A percentile compares a stretch with the other conserved stretches of the same genome.
Conservation (phyloP, 2,329 filamentous ascomycete genomes). For the Paecilomyces formosus region DNA sequence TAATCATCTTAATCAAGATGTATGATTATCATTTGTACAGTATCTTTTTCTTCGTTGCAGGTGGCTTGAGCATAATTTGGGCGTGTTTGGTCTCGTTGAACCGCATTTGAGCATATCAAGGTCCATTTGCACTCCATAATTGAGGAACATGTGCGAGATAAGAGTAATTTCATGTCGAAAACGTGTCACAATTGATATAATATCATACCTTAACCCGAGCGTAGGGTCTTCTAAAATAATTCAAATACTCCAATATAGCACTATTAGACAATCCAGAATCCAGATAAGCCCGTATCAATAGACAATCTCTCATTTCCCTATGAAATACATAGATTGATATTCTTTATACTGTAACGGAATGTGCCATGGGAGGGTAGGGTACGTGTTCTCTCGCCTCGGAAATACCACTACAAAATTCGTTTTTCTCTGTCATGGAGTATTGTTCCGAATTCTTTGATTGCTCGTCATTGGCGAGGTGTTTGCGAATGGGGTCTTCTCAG, state of each 20-base stretch:
- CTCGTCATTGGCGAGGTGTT: not conserved
- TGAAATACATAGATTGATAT: not conserved
- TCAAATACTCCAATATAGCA: too few relatives aligned
- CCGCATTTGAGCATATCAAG: not conserved
- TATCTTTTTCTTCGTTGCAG: not conserved
- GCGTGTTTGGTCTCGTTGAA: not conserved
- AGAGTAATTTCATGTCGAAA: not conserved
- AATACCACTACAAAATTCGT: slow-evolving; percentile 7
- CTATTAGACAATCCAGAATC: not conserved
- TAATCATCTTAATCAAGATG: not conserved
- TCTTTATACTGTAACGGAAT: not conserved
- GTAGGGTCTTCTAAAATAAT: too few relatives aligned
- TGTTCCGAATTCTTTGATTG: not conserved
- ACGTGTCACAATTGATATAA: not conserved
- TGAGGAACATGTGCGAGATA: not conserved
- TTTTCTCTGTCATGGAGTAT: not conserved
- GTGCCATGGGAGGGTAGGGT: not conserved
- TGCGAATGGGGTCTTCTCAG: not conserved
- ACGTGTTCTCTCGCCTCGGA: slow-evolving; percentile 5
- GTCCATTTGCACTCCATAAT: not conserved
- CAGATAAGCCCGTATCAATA: not conserved
- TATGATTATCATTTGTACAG: not conserved
- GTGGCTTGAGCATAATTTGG: not conserved
- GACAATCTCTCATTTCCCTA: not conserved
- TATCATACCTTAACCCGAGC: not conserved